A percentile compares a stretch with the other conserved stretches of the same genome.
These are phyloP conservation scores for Selaginella moellendorffii DNA, from an alignment of 75 land plant genomes.

Conservation along the genomic window DNA sequence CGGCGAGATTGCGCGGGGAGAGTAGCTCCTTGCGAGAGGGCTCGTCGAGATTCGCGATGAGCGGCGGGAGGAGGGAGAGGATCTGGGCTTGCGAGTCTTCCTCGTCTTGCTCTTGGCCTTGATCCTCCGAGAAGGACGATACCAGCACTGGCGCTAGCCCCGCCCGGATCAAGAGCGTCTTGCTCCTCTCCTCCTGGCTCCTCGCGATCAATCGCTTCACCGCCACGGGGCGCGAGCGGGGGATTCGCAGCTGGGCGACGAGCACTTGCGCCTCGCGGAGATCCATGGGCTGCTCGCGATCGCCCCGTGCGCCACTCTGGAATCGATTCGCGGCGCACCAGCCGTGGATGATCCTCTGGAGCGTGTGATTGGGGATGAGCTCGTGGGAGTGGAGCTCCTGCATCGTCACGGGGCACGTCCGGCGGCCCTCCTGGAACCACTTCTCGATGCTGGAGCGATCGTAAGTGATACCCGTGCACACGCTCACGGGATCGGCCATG, in stretches of 20 bases:
- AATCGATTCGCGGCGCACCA: slow-evolving; percentile 12
- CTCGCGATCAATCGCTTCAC: not conserved
- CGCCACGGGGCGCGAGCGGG: not conserved
- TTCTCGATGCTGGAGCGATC: slow-evolving; percentile 24
- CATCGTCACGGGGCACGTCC: slow-evolving; percentile 19
- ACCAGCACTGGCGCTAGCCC: not conserved
- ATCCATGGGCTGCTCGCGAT: not conserved
- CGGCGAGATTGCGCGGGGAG: not conserved
- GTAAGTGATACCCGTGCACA: slow-evolving; percentile 24
- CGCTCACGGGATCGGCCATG: slow-evolving; percentile 23
- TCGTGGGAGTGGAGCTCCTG: slow-evolving; percentile 17
- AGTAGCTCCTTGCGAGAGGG: not conserved
- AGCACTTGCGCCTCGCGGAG: not conserved
- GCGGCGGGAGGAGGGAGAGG: not conserved
- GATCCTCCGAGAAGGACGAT: not conserved
- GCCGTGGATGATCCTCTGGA: slow-evolving; percentile 10
- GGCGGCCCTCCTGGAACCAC: slow-evolving; percentile 24
- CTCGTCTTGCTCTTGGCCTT: not conserved
- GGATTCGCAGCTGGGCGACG: not conserved
- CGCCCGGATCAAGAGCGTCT: not conserved
- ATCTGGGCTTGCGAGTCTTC: not conserved
- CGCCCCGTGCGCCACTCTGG: not conserved
- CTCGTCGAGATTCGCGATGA: not conserved
- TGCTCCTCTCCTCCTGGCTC: not conserved
- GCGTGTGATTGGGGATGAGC: slow-evolving; percentile 18